Evolutionary conservation across 2,329 filamentous ascomycete genomes (phyloP), one percentile per base, ranked within the genome.

Genomic region (Cordyceps cateniannulata): DNA sequence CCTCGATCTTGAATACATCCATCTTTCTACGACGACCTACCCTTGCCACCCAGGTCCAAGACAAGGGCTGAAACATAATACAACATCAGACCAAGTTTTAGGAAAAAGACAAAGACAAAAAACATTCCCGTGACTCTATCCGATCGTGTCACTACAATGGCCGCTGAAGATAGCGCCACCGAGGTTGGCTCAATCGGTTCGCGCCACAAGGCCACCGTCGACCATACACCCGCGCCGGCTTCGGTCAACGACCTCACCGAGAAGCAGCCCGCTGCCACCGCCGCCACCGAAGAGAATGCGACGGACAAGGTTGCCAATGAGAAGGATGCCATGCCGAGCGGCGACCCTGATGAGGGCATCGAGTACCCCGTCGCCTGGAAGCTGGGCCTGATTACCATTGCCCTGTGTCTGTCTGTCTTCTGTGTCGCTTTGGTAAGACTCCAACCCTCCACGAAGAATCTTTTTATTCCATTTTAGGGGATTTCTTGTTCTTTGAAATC

Each of bases 281-380:
- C 48, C 35, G 24, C 32, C 16, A n/a, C 38, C 38, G 38, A 42
- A 16, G 48, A 38, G 35, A n/a, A n/a, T n/a, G n/a, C n/a, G n/a
- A n/a, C n/a, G n/a, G 20, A 35, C 24, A 49, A 3, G 4, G 16
- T 49, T 24, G 25, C 16, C 25, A 35, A 44, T 25, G 27, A 38
- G 12, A 45, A 59, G n/a, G 56, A 38, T 3, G n/a, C 27, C 27
- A 14, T 2, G 8, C 27, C 50, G 14, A 10, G 32, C 38, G 9
- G n/a, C 45, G 7, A 3, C 10, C 9, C 5, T 22, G 27, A 66
- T 70, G 35, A 75, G 66, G 22, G 76, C 67, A 0, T 74, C 73
- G 0, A 63, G 65, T 5, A 75, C 74, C 27, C 70, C 63, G 20
- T 52, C 32, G 51, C 55, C 20, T 62, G 61, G 61, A 58, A 59